Conservation (phyloP, 192 early-diverging fungal species). For the Gamsiella multidivaricata region DNA sequence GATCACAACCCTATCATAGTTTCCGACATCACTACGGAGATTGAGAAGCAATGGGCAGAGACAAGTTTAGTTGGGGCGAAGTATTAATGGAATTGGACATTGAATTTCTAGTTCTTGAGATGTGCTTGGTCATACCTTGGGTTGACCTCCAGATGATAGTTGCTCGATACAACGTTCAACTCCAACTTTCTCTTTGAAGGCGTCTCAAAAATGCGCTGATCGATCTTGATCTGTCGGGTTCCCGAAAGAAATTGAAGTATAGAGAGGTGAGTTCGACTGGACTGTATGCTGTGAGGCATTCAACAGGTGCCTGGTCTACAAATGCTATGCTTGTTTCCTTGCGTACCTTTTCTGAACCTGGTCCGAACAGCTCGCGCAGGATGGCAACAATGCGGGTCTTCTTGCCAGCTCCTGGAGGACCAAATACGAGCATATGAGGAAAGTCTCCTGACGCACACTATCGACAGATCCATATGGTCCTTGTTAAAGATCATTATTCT, state of each 20-base stretch:
- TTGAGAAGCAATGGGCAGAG: neutral
- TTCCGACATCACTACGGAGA: conserved; percentile 86
- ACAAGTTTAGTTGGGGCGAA: too few species aligned
- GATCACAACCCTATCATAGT: conserved; percentile 90
- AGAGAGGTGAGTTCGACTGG: too few species aligned
- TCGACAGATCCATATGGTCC: too few species aligned
- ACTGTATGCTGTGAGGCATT: neutral
- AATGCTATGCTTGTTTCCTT: neutral
- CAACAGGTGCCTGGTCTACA: neutral
- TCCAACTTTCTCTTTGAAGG: conserved; percentile 88
- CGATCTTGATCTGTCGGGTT: conserved; percentile 82
- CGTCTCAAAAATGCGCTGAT: conserved; percentile 85
- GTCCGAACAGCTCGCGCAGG: conserved; percentile 90
- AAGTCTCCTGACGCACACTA: conserved; percentile 82
- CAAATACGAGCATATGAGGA: conserved; percentile 95
- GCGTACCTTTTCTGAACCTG: conserved; percentile 86
- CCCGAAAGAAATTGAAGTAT: neutral
- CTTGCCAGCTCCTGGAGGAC: conserved; percentile 96
- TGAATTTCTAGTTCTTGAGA: neutral
- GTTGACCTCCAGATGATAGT: conserved; percentile 96
- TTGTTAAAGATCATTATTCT: too few species aligned
- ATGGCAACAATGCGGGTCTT: conserved; percentile 92
- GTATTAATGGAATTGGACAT: neutral
- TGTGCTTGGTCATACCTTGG: conserved; percentile 79
- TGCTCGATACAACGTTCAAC: conserved; percentile 89